Base-by-base conservation (phyloP, 78 protist genomes). In the Dictyostelium brefeldianum region DNA sequence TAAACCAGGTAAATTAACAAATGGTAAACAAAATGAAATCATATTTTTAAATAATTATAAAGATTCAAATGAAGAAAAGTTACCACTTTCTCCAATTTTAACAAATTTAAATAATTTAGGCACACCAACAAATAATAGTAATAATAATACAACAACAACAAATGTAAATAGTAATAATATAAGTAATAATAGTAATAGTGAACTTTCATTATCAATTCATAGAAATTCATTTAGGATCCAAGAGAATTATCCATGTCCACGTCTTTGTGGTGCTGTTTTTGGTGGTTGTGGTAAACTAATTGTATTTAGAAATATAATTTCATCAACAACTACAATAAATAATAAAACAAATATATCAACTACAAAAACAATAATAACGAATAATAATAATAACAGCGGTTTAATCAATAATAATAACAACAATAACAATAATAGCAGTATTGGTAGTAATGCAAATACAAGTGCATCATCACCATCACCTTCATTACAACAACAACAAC, bases 261-360 rank as follows among this genome's bases (percentile, higher is more conserved):
- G 95, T 11, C 10, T 81, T 12, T 73, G 95, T 70, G 95, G 95
- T 50, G 95, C 83, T 18, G 83, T 73, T n/a, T 91, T 91, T 62
- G 77, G 92, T 15, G 91, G 91, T 20, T 62, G 54, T 64, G 36
- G 51, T 64, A 75, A 56, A 22, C 20, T 85, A 27, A 64, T 85
- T 5, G 51, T 54, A 10, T 85, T 85, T 65, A 59, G 59, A 62
- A 85, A 85, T 50, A 17, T 11, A 80, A 59, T 80, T 46, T 36
- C 47, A 71, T 36, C 54, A 71, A 25, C 3, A 6, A 43, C 29
- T 14, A 17, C 43, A 64, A 64, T 11, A 25, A 27, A 29, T 29
- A 64, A 14, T 14, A 27, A 29, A 10, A 64, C 25, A 27, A 64
- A 31, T 29, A 8, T 4, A 14, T 8, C 10, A 51, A 51, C 10